Percentiles rank a stretch among this genome's conserved stretches.
Evolutionary conservation across 2,329 filamentous ascomycete genomes (phyloP).

Genomic region (Colletotrichum sp.): DNA sequence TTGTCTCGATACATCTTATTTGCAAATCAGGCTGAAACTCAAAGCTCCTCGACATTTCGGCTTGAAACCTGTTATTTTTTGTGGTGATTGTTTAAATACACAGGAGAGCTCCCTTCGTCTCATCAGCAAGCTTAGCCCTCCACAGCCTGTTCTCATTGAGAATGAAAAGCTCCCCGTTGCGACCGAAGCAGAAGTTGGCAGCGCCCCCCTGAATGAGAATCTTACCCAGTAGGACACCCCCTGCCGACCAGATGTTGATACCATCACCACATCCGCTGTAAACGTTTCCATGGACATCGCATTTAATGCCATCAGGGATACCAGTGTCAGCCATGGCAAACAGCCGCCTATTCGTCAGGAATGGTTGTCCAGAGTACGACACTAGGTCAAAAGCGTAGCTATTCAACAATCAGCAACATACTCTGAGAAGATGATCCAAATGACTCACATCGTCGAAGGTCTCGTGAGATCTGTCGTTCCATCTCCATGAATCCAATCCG

Average conservation of each 20-base stretch:
- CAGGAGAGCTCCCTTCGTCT: conserved; percentile 30
- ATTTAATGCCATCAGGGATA: conserved; percentile 53
- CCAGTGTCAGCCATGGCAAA: conserved; percentile 55
- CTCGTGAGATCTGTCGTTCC: conserved; percentile 27
- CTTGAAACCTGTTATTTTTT: no score
- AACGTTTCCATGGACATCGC: conserved; percentile 50
- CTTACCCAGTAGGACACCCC: conserved; percentile 50
- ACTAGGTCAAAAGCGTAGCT: conserved; percentile 41
- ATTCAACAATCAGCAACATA: conserved; percentile 5
- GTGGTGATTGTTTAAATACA: neutral
- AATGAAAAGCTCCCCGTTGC: conserved; percentile 46
- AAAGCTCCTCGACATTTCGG: no score
- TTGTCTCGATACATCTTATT: no score
- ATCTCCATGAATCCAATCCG: conserved; percentile 36
- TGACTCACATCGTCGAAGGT: conserved; percentile 15
- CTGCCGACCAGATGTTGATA: conserved; percentile 51
- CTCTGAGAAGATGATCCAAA: neutral
- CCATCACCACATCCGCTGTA: conserved; percentile 56
- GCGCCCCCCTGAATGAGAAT: conserved; percentile 45
- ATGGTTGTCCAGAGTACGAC: conserved; percentile 30
- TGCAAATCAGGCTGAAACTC: no score
- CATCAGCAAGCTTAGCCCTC: conserved; percentile 36
- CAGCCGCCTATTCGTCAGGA: conserved; percentile 47
- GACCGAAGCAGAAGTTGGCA: conserved; percentile 54
- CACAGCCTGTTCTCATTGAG: conserved; percentile 52